Percentiles rank a stretch among this genome's conserved stretches.
phyloP scores from a whole-genome alignment of 352 stramenopile species.

The Thraustotheca clavata region DNA sequence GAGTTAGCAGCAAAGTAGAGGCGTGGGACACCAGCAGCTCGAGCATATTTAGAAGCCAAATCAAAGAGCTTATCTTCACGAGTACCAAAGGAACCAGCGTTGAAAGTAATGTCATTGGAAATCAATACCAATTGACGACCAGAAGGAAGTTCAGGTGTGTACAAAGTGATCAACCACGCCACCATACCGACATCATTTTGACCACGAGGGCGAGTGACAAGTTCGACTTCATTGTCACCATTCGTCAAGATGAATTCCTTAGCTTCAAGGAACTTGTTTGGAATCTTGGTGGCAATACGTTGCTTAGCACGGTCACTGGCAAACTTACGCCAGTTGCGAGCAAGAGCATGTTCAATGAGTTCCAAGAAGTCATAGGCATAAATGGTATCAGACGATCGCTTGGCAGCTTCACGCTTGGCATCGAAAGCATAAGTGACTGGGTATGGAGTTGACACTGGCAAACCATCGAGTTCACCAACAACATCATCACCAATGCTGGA shows the following conservation, averaged over 20 bases:
- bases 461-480: conserved; percentile 91
- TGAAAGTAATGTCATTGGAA: conserved; percentile 99
- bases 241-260: conserved; percentile 90
- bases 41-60: conserved; percentile 92
- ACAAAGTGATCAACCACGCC: conserved; percentile 96
- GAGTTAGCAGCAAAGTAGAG: conserved; percentile 99
- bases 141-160: conserved; percentile 96
- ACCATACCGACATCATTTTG: conserved; percentile 99
- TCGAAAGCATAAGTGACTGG: conserved; percentile 94
- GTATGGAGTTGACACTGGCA: conserved; percentile 95
- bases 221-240: conserved; percentile 19
- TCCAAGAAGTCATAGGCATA: conserved; percentile 99
- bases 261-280: conserved; percentile 91
- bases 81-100: conserved; percentile 98
- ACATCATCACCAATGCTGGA: conserved; percentile 85
- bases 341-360: conserved; percentile 95
- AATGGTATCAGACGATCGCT: conserved; percentile 95
- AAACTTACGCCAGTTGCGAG: conserved; percentile 92
- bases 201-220: conserved; percentile 83
- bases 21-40: conserved; percentile 89
- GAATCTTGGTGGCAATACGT: conserved; percentile 56
- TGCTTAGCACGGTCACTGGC: conserved; percentile 62
- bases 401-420: conserved; percentile 86
- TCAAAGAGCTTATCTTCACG: conserved; percentile 99
- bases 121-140: conserved; percentile 98